phyloP scores from a whole-genome alignment of 306 rosid genomes.

The Lathyrus aphaca region DNA sequence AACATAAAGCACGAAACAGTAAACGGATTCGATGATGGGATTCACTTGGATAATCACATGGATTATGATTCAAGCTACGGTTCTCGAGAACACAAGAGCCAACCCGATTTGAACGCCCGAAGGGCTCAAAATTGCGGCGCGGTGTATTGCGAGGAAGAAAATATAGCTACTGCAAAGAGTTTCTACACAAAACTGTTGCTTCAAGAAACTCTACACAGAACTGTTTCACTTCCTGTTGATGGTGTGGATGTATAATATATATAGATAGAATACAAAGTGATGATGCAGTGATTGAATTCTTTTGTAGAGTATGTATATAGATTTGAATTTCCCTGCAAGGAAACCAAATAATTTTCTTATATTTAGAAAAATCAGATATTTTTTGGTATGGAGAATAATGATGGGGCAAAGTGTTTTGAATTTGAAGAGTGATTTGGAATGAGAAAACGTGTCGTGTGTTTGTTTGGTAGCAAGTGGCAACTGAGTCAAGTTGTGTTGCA shows the following conservation, averaged over 20 bases:
- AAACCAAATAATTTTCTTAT: conserved; percentile 11
- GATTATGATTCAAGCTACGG: too few relatives aligned
- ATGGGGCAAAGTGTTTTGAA: background rate
- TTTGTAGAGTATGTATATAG: conserved; percentile 45
- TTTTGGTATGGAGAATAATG: background rate
- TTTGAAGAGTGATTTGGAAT: conserved; percentile 9
- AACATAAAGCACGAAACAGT: conserved; percentile 31
- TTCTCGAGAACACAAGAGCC: conserved; percentile 44
- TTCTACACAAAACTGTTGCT: conserved; percentile 49
- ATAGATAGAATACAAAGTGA: conserved; percentile 24
- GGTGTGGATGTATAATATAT: conserved; percentile 65
- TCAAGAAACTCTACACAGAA: conserved; percentile 62
- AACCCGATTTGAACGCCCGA: conserved; percentile 52
- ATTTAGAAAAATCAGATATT: background rate
- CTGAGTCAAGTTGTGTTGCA: conserved; percentile 28
- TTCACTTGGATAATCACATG: conserved; percentile 37
- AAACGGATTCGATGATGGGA: conserved; percentile 33
- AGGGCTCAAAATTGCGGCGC: conserved; percentile 55
- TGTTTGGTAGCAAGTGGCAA: conserved; percentile 1
- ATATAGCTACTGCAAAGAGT: conserved; percentile 41
- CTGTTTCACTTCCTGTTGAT: conserved; percentile 83
- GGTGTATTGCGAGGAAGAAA: conserved; percentile 45
- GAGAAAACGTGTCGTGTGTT: background rate
- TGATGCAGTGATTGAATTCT: conserved; percentile 44
- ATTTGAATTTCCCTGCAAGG: conserved; percentile 1